phyloP scores from a whole-genome alignment of 768 basidiomycete species.

The Pholiota molesta region DNA sequence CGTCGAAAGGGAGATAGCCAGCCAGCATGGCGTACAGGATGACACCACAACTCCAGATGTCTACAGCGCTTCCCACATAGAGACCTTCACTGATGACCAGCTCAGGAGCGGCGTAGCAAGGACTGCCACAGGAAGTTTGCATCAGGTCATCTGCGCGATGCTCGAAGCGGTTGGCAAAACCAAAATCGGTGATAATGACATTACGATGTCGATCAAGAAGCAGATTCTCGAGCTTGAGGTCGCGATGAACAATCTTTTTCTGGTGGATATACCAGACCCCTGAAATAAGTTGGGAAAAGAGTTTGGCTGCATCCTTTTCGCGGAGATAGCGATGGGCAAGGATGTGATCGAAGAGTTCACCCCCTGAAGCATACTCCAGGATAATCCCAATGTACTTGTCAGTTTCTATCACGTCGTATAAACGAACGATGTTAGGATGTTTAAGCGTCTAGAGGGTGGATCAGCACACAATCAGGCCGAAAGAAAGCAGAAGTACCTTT shows the following conservation, averaged over 20 bases:
- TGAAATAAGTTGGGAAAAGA: conserved; percentile 97
- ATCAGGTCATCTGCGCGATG: conserved; percentile 92
- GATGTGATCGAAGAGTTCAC: conserved; percentile 98
- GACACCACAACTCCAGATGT: conserved; percentile 97
- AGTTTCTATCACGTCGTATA: conserved; percentile 99
- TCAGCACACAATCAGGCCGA: conserved; percentile 12
- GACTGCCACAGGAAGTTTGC: conserved; percentile 97
- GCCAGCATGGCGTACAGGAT: conserved; percentile 97
- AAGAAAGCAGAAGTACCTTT: conserved; percentile 58
- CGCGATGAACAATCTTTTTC: conserved; percentile 99
- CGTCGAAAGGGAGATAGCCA: conserved; percentile 98
- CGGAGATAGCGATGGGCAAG: conserved; percentile 95
- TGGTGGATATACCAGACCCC: conserved; percentile 99
- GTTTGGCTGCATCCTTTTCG: conserved; percentile 91
- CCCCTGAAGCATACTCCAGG: conserved; percentile 96
- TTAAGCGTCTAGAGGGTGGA: conserved; percentile 69
- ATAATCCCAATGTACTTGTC: conserved; percentile 99
- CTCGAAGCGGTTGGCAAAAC: conserved; percentile 97
- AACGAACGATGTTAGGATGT: conserved; percentile 96
- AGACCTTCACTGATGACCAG: conserved; percentile 96
- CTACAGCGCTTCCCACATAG: conserved; percentile 96
- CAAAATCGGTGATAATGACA: conserved; percentile 99
- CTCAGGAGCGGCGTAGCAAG: conserved; percentile 98
- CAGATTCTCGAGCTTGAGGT: conserved; percentile 98
- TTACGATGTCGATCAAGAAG: conserved; percentile 96